phyloP scores from a whole-genome alignment of 306 rosid species.

The Lupinus albus region DNA sequence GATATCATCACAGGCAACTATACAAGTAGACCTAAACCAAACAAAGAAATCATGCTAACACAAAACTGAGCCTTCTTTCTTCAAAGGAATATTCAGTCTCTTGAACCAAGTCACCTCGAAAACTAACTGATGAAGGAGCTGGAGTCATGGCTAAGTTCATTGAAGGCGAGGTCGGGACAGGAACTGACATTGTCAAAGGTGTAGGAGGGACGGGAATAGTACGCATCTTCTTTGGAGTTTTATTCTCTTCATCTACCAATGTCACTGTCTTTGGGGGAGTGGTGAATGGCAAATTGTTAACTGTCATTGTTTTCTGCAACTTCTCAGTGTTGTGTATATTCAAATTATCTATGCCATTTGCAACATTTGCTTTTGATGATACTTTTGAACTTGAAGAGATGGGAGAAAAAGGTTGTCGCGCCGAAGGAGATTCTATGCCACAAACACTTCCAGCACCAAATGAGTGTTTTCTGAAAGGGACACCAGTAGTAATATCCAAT shows the following conservation, averaged over 20 bases:
- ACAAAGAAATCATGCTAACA: constrained; percentile 33
- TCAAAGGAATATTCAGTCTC: constrained; percentile 81
- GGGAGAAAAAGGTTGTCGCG: constrained; percentile 73
- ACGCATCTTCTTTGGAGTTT: constrained; percentile 61
- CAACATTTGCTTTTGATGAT: constrained; percentile 45
- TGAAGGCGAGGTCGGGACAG: constrained; percentile 62
- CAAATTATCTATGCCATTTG: constrained; percentile 47
- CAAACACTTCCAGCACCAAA: constrained; percentile 47
- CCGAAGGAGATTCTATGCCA: constrained; percentile 60
- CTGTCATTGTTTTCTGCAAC: constrained; percentile 49
- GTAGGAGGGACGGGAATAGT: constrained; percentile 51
- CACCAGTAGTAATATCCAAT: constrained; percentile 58
- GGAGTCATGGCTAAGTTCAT: constrained; percentile 68
- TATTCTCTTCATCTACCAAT: constrained; percentile 59
- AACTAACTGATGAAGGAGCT: constrained; percentile 49
- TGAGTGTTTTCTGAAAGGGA: constrained; percentile 57
- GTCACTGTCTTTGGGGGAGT: constrained; percentile 58
- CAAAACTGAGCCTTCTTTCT: constrained; percentile 83
- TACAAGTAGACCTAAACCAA: not conserved
- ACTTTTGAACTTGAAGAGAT: constrained; percentile 53
- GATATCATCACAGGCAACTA: constrained; percentile 15
- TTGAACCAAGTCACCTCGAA: constrained; percentile 44
- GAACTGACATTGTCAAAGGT: constrained; percentile 61
- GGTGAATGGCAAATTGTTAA: constrained; percentile 46
- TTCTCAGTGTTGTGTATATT: constrained; percentile 39